Base-by-base conservation (phyloP, 495 filamentous ascomycete genomes). In the Astrothelium macrocarpum region DNA sequence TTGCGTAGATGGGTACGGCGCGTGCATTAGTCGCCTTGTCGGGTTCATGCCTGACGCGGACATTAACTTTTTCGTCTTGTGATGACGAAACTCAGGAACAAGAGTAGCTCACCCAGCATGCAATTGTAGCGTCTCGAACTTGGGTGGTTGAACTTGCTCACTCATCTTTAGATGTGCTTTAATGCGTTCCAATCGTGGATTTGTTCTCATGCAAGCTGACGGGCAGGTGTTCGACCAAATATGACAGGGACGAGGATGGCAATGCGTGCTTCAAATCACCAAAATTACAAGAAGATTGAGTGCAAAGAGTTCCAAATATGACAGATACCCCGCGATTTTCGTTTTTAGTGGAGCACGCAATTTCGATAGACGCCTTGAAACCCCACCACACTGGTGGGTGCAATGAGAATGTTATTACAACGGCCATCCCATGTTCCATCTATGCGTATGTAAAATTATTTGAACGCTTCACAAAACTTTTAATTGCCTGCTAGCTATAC, bases 1-100 rank as follows among this genome's bases (percentile, higher is more conserved):
- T 88, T 7, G 93, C 91, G 74, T 98, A 98, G 77, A 98, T 98
- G 32, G 94, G 94, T 9, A 97, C 92, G 12, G 94, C 94, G 36
- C 94, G 85, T 58, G 94, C 79, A 63, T 97, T 96, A 63, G 95
- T 96, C 1, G 86, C 70, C n/a, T 88, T 72, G 73, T 98, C 95
- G 11, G 87, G 85, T 63, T 88, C 83, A 69, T 97, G 91, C 60
- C 91, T 93, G 45, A 20, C 67, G 59, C 70, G 65, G 42, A 61
- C 42, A 28, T 23, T 59, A 59, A 25, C 16, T 29, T 20, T 56
- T 28, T 56, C 25, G 20, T 11, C 9, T 26, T 59, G 36, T 63
- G 39, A 11, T 49, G 56, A 58, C 18, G 20, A 42, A 2, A 60
- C 9, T 12, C 2, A n/a, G 45, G 56, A 1, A 32, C 32, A 28